phyloP scores from a whole-genome alignment of 306 rosid genomes.

The Rubus idaeus region DNA sequence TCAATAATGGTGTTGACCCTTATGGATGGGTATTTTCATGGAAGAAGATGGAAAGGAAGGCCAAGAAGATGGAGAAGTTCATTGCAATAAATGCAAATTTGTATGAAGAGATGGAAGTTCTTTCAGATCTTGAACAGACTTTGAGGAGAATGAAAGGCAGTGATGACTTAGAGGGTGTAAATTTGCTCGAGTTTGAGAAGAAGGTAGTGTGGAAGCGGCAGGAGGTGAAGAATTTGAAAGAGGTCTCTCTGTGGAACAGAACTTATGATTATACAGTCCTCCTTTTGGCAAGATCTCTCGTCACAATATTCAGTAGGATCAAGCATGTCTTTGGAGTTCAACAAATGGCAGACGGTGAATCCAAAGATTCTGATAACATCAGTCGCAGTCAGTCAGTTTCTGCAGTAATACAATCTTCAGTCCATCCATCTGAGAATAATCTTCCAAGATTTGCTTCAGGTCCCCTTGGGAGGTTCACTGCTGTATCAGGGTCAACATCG shows the following conservation, averaged over 20 bases:
- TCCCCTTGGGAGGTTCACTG: slow-evolving; percentile 58
- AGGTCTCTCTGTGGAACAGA: slow-evolving; percentile 77
- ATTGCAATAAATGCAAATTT: slow-evolving; percentile 71
- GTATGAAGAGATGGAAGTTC: slow-evolving; percentile 93
- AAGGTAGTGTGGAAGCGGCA: slow-evolving; percentile 74
- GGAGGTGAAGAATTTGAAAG: slow-evolving; percentile 74
- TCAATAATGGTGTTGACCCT: slow-evolving; percentile 55
- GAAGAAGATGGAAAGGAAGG: slow-evolving; percentile 86
- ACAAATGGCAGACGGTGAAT: slow-evolving; percentile 46
- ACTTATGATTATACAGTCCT: slow-evolving; percentile 71
- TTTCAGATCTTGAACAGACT: slow-evolving; percentile 85
- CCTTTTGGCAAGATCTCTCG: slow-evolving; percentile 71
- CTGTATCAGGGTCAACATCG: slow-evolving; percentile 42
- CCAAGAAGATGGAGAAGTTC: slow-evolving; percentile 86
- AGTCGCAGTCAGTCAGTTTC: slow-evolving; percentile 71
- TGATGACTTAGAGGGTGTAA: slow-evolving; percentile 43
- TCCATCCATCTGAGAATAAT: slow-evolving; percentile 42
- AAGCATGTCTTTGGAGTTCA: slow-evolving; percentile 68
- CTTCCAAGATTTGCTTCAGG: slow-evolving; percentile 84
- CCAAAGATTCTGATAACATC: slow-evolving; percentile 50
- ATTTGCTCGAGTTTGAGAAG: slow-evolving; percentile 70
- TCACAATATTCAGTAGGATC: slow-evolving; percentile 73
- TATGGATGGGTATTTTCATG: slow-evolving; percentile 63
- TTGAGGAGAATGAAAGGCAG: slow-evolving; percentile 69
- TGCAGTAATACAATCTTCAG: slow-evolving; percentile 62